phyloP scores from a whole-genome alignment of 768 basidiomycete species.

The Strobilomyces confusus region DNA sequence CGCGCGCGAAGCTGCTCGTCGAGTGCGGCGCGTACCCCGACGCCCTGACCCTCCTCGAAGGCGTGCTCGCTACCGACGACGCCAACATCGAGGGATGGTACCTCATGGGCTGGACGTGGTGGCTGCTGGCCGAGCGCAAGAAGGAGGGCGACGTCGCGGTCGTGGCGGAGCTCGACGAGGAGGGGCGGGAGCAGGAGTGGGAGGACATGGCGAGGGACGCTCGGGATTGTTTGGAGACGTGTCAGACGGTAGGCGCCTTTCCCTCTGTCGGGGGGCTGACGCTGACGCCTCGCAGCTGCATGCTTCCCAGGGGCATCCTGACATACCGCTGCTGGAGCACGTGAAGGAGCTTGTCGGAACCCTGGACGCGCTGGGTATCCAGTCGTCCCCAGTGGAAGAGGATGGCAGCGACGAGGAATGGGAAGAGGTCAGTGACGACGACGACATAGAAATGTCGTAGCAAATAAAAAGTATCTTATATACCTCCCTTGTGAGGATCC shows the following conservation, averaged over 20 bases:
- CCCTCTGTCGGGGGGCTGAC: too few species aligned
- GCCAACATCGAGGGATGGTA: constrained; percentile 92
- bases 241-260: constrained; percentile 58
- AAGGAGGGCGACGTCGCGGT: constrained; percentile 48
- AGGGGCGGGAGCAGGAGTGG: constrained; percentile 51
- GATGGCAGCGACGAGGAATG: constrained; percentile 45
- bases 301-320: constrained; percentile 65
- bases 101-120: constrained; percentile 92
- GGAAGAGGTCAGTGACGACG: constrained; percentile 60
- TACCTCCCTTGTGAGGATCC: too few species aligned
- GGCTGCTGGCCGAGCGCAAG: constrained; percentile 71
- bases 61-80: constrained; percentile 76
- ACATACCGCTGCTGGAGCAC: constrained; percentile 73
- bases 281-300: constrained; percentile 52
- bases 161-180: constrained; percentile 30
- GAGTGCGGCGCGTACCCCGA: constrained; percentile 69
- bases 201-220: constrained; percentile 77
- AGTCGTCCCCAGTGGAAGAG: constrained; percentile 49
- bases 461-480: constrained; percentile 9
- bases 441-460: constrained; percentile 48
- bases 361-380: constrained; percentile 64
- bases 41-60: constrained; percentile 73
- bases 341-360: constrained; percentile 66
- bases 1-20: constrained; percentile 77
- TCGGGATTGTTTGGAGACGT: constrained; percentile 79